phyloP scores from a whole-genome alignment of 2,329 filamentous ascomycete genomes.

The Claviceps pazoutovae region DNA sequence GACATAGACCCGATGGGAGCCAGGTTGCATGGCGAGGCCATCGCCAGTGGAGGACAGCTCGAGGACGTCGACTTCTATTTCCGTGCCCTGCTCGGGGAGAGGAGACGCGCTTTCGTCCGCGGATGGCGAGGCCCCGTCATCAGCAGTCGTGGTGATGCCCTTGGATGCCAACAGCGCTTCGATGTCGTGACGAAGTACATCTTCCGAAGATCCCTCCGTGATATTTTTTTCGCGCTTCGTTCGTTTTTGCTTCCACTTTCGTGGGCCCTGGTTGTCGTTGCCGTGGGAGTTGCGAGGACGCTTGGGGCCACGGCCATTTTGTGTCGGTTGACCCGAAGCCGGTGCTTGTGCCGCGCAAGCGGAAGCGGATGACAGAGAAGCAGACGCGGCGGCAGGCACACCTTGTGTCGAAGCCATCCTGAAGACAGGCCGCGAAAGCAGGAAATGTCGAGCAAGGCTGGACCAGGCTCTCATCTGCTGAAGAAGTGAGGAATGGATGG shows the following conservation, averaged over 20 bases:
- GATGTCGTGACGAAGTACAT: conserved; percentile 53
- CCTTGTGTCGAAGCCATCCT: conserved; percentile 7
- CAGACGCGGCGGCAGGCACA: neutral
- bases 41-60: conserved; percentile 86
- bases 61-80: conserved; percentile 69
- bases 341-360: neutral
- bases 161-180: conserved; percentile 36
- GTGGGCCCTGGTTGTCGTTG: neutral
- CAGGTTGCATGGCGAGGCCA: conserved; percentile 61
- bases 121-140: neutral
- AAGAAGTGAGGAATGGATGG: neutral
- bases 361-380: neutral
- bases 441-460: neutral
- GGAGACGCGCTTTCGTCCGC: conserved; percentile 14
- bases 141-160: conserved; percentile 7
- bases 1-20: conserved; percentile 57
- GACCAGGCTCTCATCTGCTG: conserved; percentile 8
- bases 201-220: conserved; percentile 48
- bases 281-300: neutral
- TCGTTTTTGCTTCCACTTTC: conserved; percentile 31
- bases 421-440: conserved; percentile 2
- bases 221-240: conserved; percentile 45
- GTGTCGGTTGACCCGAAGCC: neutral
- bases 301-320: conserved; percentile 2
- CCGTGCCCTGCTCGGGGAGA: conserved; percentile 54